Evolutionary conservation across 257 asterid genomes (phyloP), one percentile per base, ranked within the genome.

Genomic region (Verbascum thapsus): DNA sequence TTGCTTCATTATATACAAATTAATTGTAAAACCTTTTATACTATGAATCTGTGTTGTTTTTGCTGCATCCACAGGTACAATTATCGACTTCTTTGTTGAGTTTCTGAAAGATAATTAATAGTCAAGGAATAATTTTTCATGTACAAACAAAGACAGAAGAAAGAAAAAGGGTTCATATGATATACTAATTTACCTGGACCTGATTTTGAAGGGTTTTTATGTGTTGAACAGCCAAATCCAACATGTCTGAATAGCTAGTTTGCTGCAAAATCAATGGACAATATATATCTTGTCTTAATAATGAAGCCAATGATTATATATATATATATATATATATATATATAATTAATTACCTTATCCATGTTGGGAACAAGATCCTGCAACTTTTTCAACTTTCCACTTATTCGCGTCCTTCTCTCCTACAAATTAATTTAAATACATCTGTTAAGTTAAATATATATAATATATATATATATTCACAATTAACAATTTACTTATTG

Each of bases 361-460:
- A 91, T 91, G 80, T 91, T 91, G 7, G 98, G 98, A 63, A 91
- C 98, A 76, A 88, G 95, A 58, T 88, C 96, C 60, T 91, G 98
- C 62, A 91, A 66, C 69, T 91, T 91, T 74, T 83, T 91, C 61
- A 91, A 64, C 69, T 84, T 88, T 26, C 91, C 95, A n/a, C 95
- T 91, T 58, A 91, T 91, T 72, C 96, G 81, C 1, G 95, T 91
- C 69, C 98, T 84, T 63, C 98, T 81, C 69, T 88, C 98, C 98
- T 91, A 60, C 56, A 58, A 0, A 15, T 38, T 11, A 15, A 7
- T 7, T 38, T 1, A 22, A 61, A 13, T 10, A 23, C 4, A 22
- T 51, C n/a, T n/a, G n/a, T 38, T 11, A 15, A 7, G 5, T 38
- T 1, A 22, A 61, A 13, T 10, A 23, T 9, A 22, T 51, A n/a